Conservation (phyloP, 768 basidiomycete species). For the Rhodosporidiobolus odoratus region DNA sequence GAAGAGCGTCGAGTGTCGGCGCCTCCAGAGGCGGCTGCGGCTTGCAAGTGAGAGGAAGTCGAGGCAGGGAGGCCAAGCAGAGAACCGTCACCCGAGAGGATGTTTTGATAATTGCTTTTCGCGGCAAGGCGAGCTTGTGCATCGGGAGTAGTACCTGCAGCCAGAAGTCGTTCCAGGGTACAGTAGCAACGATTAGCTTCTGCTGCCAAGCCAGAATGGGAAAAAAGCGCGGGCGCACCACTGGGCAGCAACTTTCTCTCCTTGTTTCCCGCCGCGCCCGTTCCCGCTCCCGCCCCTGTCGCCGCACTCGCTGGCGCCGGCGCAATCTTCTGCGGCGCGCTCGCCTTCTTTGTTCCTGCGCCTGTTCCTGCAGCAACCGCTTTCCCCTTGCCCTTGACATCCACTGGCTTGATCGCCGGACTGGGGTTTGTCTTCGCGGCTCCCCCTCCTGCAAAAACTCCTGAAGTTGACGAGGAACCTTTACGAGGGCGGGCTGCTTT, state of each 20-base stretch:
- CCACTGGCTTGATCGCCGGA: conserved; percentile 23
- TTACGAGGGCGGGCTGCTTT: too few species aligned
- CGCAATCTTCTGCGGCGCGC: conserved; percentile 5
- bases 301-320: conserved; percentile 37
- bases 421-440: conserved; percentile 8
- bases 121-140: conserved; percentile 36
- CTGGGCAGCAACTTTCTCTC: conserved; percentile 71
- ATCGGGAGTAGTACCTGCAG: conserved; percentile 32
- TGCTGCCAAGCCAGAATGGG: neutral
- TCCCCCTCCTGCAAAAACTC: neutral
- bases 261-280: too few species aligned
- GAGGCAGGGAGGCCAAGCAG: conserved; percentile 17
- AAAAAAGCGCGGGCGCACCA: conserved; percentile 42
- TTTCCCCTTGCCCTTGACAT: conserved; percentile 34
- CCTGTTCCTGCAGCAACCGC: neutral
- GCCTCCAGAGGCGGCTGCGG: neutral
- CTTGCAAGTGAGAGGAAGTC: conserved; percentile 8
- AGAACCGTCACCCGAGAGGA: conserved; percentile 33
- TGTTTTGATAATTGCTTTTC: conserved; percentile 39
- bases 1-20: conserved; percentile 42
- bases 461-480: neutral
- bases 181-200: neutral
- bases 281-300: conserved; percentile 53
- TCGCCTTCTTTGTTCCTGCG: neutral
- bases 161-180: too few species aligned